Evolutionary conservation across 805 yeast genomes (phyloP).

Genomic region (Grigorovia humatica): DNA sequence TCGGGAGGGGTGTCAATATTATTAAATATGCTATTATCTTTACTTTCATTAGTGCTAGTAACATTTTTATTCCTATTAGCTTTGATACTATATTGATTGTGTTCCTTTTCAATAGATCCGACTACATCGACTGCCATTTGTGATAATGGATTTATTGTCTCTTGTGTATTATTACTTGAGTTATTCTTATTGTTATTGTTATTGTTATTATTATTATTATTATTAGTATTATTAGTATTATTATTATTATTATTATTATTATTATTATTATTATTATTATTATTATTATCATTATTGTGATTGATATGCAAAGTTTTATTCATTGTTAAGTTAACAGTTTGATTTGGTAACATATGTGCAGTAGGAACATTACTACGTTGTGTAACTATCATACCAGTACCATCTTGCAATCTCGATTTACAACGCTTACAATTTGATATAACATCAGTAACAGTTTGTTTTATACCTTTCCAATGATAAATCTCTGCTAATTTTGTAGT

Average conservation of each 20-base stretch:
- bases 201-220: background rate
- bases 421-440: constrained; percentile 71
- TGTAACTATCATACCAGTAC: constrained; percentile 23
- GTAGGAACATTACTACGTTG: constrained; percentile 12
- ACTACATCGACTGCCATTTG: constrained; percentile 22
- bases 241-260: background rate
- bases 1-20: background rate
- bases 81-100: constrained; percentile 7
- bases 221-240: background rate
- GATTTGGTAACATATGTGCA: constrained; percentile 21
- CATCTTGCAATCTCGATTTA: constrained; percentile 35
- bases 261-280: background rate
- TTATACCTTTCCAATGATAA: constrained; percentile 87
- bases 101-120: constrained; percentile 14
- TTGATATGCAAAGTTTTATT: background rate
- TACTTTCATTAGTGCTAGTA: background rate
- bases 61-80: constrained; percentile 4
- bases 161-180: background rate
- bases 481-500: constrained; percentile 67
- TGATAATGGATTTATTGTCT: constrained; percentile 1
- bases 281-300: background rate
- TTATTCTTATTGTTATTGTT: background rate
- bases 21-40: background rate
- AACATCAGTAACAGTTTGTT: constrained; percentile 74
- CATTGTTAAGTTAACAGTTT: constrained; percentile 3